Conservation (phyloP, 2,329 filamentous ascomycete species). For the Sarocladiaceae sp. region DNA sequence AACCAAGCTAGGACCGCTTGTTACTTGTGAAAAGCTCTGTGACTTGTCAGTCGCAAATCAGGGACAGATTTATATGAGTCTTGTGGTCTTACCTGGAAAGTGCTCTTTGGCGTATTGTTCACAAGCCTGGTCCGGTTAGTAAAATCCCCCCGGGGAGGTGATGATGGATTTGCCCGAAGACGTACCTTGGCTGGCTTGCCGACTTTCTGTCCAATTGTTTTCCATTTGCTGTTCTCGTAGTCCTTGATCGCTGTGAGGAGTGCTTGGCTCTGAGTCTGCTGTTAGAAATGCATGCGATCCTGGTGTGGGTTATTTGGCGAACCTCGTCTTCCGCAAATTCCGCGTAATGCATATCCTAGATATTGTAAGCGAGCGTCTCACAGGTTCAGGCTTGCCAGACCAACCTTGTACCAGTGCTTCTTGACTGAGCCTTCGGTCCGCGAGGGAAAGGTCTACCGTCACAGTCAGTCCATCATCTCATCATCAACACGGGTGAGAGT, state of each 20-base stretch:
- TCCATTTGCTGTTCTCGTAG: conserved; percentile 98
- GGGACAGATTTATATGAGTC: neutral
- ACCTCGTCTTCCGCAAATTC: conserved; percentile 98
- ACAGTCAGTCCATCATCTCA: conserved; percentile 7
- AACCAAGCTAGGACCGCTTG: neutral
- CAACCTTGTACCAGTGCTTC: conserved; percentile 99
- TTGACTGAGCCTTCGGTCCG: conserved; percentile 97
- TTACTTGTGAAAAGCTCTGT: conserved; percentile 3
- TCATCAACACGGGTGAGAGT: conserved; percentile 27
- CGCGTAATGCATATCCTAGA: conserved; percentile 99
- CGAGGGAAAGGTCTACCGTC: conserved; percentile 76
- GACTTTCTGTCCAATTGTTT: conserved; percentile 91
- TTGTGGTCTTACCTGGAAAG: conserved; percentile 27
- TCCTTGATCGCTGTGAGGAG: conserved; percentile 94
- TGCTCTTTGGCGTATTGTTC: conserved; percentile 42
- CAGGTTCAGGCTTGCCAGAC: conserved; percentile 33
- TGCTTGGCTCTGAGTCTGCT: conserved; percentile 55
- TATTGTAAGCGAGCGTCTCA: conserved; percentile 43
- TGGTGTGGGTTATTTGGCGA: conserved; percentile 26
- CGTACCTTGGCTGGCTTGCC: conserved; percentile 85
- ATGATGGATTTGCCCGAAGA: neutral
- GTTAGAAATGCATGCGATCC: neutral
- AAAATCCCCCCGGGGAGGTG: conserved; percentile 7
- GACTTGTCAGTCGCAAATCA: neutral
- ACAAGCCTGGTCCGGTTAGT: conserved; percentile 30